Evolutionary conservation across 768 basidiomycete species (phyloP).

Genomic region (Mycena belliarum): DNA sequence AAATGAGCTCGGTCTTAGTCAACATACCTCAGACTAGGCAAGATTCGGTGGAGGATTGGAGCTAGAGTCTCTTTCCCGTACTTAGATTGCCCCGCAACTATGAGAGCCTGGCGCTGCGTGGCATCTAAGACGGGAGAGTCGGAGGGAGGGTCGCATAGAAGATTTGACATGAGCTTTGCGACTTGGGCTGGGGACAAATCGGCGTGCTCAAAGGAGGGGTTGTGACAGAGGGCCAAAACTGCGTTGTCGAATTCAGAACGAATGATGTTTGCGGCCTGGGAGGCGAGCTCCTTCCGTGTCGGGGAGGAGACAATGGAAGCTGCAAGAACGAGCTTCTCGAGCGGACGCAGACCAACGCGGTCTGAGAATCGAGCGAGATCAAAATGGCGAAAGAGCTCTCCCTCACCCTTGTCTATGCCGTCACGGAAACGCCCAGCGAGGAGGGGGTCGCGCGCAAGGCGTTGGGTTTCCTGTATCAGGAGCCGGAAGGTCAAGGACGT

Average conservation of each 20-base stretch:
- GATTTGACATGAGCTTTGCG: slow-evolving; percentile 77
- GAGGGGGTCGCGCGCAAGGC: slow-evolving; percentile 87
- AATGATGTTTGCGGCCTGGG: slow-evolving; percentile 68
- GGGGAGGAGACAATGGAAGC: slow-evolving; percentile 71
- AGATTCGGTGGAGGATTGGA: slow-evolving; percentile 73
- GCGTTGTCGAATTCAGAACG: slow-evolving; percentile 82
- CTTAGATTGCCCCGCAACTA: slow-evolving; percentile 75
- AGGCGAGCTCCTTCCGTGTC: slow-evolving; percentile 54
- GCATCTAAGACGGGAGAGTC: slow-evolving; percentile 74
- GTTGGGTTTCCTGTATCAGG: slow-evolving; percentile 84
- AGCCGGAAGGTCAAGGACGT: slow-evolving; percentile 80
- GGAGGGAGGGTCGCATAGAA: slow-evolving; percentile 68
- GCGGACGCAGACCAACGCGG: slow-evolving; percentile 75
- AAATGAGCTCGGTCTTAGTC: slow-evolving; percentile 11
- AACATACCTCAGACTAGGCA: slow-evolving; percentile 71
- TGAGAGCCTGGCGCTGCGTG: slow-evolving; percentile 72
- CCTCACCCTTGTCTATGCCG: slow-evolving; percentile 86
- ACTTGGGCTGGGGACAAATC: slow-evolving; percentile 76
- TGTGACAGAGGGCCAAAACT: slow-evolving; percentile 71
- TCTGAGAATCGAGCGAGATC: slow-evolving; percentile 83
- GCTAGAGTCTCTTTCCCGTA: slow-evolving; percentile 75
- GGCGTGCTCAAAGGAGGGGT: slow-evolving; percentile 79
- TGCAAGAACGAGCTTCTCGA: slow-evolving; percentile 78
- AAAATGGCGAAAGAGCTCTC: slow-evolving; percentile 79
- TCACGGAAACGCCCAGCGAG: slow-evolving; percentile 90